Evolutionary conservation across 352 stramenopile species (phyloP).

Genomic region (Aphanomyces euteiches): DNA sequence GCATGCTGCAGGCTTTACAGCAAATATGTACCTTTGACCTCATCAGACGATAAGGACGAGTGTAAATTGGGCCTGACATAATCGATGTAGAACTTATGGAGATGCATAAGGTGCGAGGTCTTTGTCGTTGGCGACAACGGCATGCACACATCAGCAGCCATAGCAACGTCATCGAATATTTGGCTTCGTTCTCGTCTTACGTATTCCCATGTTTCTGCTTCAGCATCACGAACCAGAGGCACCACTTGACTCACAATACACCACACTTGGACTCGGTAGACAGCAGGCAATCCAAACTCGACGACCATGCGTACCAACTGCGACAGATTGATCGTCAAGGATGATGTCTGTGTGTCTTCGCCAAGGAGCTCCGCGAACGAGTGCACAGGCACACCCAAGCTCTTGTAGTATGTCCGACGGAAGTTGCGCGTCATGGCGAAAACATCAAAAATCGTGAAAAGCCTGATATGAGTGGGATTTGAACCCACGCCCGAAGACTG

Average conservation of each 20-base stretch:
- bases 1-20: not conserved
- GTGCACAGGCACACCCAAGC: conserved; percentile 75
- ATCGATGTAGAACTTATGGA: conserved; percentile 15
- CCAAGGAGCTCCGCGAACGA: conserved; percentile 64
- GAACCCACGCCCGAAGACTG: not conserved
- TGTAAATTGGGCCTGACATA: not conserved
- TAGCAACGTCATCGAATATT: conserved; percentile 68
- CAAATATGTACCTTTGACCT: not conserved
- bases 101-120: not conserved
- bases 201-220: conserved; percentile 62
- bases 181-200: conserved; percentile 42
- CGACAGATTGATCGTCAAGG: conserved; percentile 46
- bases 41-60: not conserved
- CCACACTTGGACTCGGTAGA: conserved; percentile 54
- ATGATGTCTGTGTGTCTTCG: conserved; percentile 30
- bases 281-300: conserved; percentile 60
- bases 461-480: conserved; percentile 5
- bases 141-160: conserved; percentile 38
- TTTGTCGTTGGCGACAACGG: not conserved
- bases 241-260: conserved; percentile 55
- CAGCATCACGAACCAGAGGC: conserved; percentile 36
- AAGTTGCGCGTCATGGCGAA: conserved; percentile 68
- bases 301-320: conserved; percentile 72
- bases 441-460: not conserved
- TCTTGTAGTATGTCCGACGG: conserved; percentile 86